Percentiles rank a stretch among this genome's conserved stretches.
Evolutionary conservation across 305 asterid species (phyloP).

Genomic region (Fraxinus sp.): DNA sequence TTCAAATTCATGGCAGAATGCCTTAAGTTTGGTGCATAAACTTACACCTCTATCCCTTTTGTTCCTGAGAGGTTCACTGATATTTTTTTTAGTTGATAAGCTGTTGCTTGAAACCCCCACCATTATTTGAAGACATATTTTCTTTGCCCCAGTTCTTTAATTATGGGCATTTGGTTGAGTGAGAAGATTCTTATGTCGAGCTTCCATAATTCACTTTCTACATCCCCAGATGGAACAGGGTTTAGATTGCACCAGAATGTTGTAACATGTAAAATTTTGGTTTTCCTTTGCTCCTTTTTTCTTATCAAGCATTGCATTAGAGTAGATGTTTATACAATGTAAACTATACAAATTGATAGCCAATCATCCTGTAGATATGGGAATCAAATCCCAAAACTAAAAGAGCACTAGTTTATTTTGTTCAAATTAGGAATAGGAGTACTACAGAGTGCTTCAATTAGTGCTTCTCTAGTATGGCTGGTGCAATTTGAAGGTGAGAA

Average conservation of each 20-base stretch:
- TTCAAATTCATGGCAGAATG: background rate
- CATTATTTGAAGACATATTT: background rate
- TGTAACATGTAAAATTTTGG: background rate
- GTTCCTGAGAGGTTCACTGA: background rate
- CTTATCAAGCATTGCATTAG: background rate
- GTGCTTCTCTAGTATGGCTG: conserved; percentile 19
- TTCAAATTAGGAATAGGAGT: background rate
- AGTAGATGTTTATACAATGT: background rate
- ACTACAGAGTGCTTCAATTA: background rate
- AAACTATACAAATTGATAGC: background rate
- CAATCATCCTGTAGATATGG: background rate
- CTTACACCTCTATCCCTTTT: background rate
- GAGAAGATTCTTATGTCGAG: background rate
- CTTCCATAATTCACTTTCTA: background rate
- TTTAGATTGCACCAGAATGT: background rate
- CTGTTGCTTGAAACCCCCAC: background rate
- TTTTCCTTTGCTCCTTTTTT: background rate
- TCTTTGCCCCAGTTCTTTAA: background rate
- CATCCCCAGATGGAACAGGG: background rate
- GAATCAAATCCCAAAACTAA: background rate
- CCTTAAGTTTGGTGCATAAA: background rate
- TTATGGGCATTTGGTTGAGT: background rate
- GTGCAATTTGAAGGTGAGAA: conserved; percentile 16
- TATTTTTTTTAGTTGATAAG: background rate
- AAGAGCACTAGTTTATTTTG: background rate